phyloP scores from a whole-genome alignment of 331 rosid species.

The Malus hybrid region DNA sequence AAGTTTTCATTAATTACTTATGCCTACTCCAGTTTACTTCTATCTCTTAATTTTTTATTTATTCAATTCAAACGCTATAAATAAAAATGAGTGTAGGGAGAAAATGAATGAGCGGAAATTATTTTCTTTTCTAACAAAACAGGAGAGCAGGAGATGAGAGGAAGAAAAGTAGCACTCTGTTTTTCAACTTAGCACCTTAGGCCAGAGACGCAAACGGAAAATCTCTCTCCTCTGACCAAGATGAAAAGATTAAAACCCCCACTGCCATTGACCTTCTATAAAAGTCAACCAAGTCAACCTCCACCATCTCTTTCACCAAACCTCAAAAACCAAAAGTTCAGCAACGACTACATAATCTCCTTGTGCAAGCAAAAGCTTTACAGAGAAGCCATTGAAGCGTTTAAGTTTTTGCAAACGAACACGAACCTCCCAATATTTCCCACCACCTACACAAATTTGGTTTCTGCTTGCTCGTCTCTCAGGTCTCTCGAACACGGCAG shows the following conservation, averaged over 20 bases:
- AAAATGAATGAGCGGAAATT: background rate
- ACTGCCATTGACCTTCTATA: constrained; percentile 23
- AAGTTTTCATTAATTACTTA: too few species aligned
- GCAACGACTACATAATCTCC: constrained; percentile 36
- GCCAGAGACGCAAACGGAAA: background rate
- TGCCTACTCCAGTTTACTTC: too few species aligned
- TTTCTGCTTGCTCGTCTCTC: constrained; percentile 49
- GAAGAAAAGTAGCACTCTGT: too few species aligned
- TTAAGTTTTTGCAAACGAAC: constrained; percentile 30
- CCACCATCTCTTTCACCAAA: constrained; percentile 4
- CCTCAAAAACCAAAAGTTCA: constrained; percentile 20
- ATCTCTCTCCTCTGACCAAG: background rate
- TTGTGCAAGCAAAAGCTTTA: constrained; percentile 39
- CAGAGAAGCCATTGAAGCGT: constrained; percentile 57
- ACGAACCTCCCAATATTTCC: constrained; percentile 29
- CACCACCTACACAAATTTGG: constrained; percentile 36
- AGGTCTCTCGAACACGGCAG: constrained; percentile 52
- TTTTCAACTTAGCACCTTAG: background rate
- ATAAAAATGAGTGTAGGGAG: too few species aligned
- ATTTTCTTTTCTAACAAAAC: background rate
- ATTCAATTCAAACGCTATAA: too few species aligned
- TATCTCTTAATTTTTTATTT: too few species aligned
- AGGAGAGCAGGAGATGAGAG: background rate
- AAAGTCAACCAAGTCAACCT: constrained; percentile 11
- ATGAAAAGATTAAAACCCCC: constrained; percentile 25